phyloP scores from a whole-genome alignment of 768 basidiomycete genomes.

The Kwoniella dendrophila region DNA sequence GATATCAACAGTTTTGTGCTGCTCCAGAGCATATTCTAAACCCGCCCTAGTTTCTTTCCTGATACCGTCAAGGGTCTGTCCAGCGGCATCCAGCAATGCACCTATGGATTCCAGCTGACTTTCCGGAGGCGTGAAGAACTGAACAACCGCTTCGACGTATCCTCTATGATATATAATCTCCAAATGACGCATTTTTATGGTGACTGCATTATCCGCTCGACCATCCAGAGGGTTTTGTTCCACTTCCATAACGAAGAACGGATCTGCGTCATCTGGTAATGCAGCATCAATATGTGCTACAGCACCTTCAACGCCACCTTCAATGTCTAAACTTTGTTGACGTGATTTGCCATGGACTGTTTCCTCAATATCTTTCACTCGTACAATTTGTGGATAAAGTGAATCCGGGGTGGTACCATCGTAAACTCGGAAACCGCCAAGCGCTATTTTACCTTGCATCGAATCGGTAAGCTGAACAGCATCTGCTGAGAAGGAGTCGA shows the following conservation, averaged over 20 bases:
- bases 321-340: conserved; percentile 38
- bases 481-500: conserved; percentile 81
- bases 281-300: conserved; percentile 35
- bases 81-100: conserved; percentile 86
- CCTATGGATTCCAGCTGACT: conserved; percentile 94
- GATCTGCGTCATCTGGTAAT: conserved; percentile 57
- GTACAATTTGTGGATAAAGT: conserved; percentile 86
- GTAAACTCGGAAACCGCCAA: conserved; percentile 82
- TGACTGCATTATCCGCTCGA: conserved; percentile 85
- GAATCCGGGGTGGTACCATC: conserved; percentile 84
- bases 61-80: conserved; percentile 87
- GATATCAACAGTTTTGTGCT: conserved; percentile 94
- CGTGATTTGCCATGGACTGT: conserved; percentile 17
- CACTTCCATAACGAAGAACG: conserved; percentile 86
- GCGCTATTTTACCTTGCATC: conserved; percentile 78
- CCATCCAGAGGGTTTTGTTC: conserved; percentile 90
- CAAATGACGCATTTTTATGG: conserved; percentile 88
- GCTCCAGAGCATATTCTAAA: conserved; percentile 86
- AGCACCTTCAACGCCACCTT: conserved; percentile 32
- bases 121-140: conserved; percentile 89
- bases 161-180: conserved; percentile 95
- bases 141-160: conserved; percentile 86
- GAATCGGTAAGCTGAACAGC: conserved; percentile 82
- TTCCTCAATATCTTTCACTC: conserved; percentile 64
- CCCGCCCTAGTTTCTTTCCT: conserved; percentile 92